Conservation (phyloP, 176 grass and related monocot genomes). For the Saccharum officinarum region DNA sequence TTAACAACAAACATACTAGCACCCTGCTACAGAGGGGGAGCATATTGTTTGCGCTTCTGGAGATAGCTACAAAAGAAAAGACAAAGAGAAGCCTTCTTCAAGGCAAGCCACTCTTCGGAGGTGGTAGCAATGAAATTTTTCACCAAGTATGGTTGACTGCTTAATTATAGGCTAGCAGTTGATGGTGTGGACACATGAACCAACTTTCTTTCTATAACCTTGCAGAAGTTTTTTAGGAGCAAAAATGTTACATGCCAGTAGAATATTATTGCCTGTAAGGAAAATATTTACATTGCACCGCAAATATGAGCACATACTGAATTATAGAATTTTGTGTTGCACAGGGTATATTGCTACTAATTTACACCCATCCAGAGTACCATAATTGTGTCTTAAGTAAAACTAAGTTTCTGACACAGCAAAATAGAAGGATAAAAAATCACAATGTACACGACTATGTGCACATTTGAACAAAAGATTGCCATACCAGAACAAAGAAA, state of each 20-base stretch:
- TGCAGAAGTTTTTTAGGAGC: slow-evolving; percentile 27
- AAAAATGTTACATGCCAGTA: slow-evolving; percentile 36
- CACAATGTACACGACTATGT: background rate
- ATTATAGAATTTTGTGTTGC: slow-evolving; percentile 7
- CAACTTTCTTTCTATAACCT: slow-evolving; percentile 92
- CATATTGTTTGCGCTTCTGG: background rate
- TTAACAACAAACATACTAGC: background rate
- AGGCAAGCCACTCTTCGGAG: background rate
- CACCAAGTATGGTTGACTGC: background rate
- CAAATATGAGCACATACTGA: slow-evolving; percentile 26
- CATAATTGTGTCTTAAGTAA: background rate
- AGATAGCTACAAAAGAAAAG: background rate
- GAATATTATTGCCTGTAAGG: background rate
- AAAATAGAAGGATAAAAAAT: slow-evolving; percentile 1
- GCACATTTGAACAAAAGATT: slow-evolving; percentile 6
- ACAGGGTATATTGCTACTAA: slow-evolving; percentile 30
- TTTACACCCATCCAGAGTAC: background rate
- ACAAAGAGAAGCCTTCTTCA: background rate
- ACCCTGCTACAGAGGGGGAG: background rate
- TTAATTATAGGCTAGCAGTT: slow-evolving; percentile 34
- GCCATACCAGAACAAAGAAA: background rate
- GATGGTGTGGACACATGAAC: slow-evolving; percentile 80
- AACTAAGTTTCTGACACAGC: background rate
- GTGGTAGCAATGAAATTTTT: background rate
- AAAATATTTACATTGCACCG: slow-evolving; percentile 31